Conservation (phyloP, 2,329 filamentous ascomycete species). For the Didymella pinodella region DNA sequence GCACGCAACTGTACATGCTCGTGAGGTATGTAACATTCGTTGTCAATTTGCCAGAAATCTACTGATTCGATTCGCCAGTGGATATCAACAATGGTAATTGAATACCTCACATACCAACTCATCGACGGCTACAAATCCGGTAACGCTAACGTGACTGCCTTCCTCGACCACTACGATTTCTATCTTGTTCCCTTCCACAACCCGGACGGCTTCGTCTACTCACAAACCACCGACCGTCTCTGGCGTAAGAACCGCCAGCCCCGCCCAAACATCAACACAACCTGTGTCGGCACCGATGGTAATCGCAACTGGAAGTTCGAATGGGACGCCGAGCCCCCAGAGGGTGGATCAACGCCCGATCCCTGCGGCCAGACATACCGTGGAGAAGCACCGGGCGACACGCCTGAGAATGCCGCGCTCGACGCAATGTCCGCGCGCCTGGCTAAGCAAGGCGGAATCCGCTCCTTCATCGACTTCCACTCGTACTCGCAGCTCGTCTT, state of each 20-base stretch:
- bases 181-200: slow-evolving; percentile 47
- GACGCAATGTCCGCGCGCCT: slow-evolving; percentile 56
- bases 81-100: slow-evolving; percentile 33
- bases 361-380: slow-evolving; percentile 47
- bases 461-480: slow-evolving; percentile 71
- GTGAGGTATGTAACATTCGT: slow-evolving; percentile 48
- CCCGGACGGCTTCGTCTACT: slow-evolving; percentile 46
- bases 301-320: slow-evolving; percentile 49
- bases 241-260: slow-evolving; percentile 50
- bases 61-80: slow-evolving; percentile 11
- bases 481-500: slow-evolving; percentile 68
- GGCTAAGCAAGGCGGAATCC: slow-evolving; percentile 54
- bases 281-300: slow-evolving; percentile 45
- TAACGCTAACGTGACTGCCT: slow-evolving; percentile 38
- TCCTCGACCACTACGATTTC: slow-evolving; percentile 44
- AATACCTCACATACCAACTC: slow-evolving; percentile 43
- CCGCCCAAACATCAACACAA: slow-evolving; percentile 36
- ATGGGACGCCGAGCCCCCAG: slow-evolving; percentile 42
- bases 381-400: slow-evolving; percentile 41
- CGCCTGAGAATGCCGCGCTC: slow-evolving; percentile 51
- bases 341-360: slow-evolving; percentile 35
- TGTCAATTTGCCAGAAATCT: fast-evolving
- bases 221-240: slow-evolving; percentile 46
- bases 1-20: slow-evolving; percentile 46
- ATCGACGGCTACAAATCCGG: slow-evolving; percentile 40